Conservation (phyloP, 1,284 basidiomycete genomes). For the Fistulina hepatica region DNA sequence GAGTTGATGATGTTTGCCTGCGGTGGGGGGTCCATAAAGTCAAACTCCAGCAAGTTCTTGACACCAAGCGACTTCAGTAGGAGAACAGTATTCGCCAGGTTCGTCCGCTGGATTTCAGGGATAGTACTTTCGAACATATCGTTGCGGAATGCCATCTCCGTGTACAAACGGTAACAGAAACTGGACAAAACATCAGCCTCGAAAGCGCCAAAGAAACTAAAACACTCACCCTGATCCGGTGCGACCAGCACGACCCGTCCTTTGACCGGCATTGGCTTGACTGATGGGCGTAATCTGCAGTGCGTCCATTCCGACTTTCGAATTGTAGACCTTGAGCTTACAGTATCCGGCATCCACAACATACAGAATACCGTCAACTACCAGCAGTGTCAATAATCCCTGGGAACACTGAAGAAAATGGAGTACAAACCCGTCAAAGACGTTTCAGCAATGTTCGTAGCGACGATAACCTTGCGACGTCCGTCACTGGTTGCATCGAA, state of each 20-base stretch:
- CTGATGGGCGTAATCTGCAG: slow-evolving; percentile 98
- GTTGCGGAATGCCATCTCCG: slow-evolving; percentile 80
- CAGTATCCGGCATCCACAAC: slow-evolving; percentile 96
- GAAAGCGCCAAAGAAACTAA: neutral
- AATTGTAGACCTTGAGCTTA: slow-evolving; percentile 98
- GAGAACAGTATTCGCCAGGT: slow-evolving; percentile 93
- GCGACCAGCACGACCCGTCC: slow-evolving; percentile 91
- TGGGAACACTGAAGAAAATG: slow-evolving; percentile 1
- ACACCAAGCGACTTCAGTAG: slow-evolving; percentile 93
- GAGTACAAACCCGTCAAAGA: slow-evolving; percentile 70
- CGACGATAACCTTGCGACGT: slow-evolving; percentile 92
- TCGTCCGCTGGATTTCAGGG: slow-evolving; percentile 97
- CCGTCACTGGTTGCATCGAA: slow-evolving; percentile 94
- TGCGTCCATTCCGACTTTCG: slow-evolving; percentile 98
- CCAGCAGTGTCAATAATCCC: slow-evolving; percentile 11
- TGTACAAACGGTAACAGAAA: slow-evolving; percentile 87
- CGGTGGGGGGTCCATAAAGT: slow-evolving; percentile 99
- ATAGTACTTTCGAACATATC: slow-evolving; percentile 91
- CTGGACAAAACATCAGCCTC: slow-evolving; percentile 28
- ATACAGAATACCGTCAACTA: slow-evolving; percentile 95
- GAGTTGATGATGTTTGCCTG: slow-evolving; percentile 93
- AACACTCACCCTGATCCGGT: slow-evolving; percentile 75
- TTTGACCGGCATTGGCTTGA: slow-evolving; percentile 94
- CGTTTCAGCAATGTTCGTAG: slow-evolving; percentile 98
- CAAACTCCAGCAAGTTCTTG: slow-evolving; percentile 94